A percentile compares a stretch with the other conserved stretches of the same genome.
phyloP scores from a whole-genome alignment of 208 protist species.

The Entamoeba nuttalli region DNA sequence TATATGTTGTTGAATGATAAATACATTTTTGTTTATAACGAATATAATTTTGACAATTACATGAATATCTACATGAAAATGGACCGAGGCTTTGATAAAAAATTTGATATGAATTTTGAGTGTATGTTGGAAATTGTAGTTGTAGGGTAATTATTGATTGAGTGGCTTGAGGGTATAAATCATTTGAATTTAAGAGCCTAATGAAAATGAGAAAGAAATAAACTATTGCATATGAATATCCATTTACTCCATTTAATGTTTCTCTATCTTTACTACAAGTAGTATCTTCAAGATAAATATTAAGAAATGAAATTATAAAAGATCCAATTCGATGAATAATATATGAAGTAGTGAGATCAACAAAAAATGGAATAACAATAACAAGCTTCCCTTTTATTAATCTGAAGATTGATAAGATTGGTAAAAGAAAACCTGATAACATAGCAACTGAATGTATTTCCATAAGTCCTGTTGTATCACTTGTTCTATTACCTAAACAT shows the following conservation, averaged over 20 bases:
- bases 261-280: not conserved
- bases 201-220: not conserved
- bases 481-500: not conserved
- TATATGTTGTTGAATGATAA: not conserved
- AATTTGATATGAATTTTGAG: not conserved
- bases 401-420: not conserved
- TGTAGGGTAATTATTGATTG: not conserved
- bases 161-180: not conserved
- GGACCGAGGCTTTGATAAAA: not conserved
- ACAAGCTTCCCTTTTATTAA: not conserved
- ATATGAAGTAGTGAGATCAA: not conserved
- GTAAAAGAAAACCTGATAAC: not conserved
- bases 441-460: not conserved
- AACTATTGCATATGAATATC: not conserved
- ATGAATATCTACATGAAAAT: not conserved
- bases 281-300: not conserved
- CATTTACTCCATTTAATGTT: not conserved
- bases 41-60: not conserved
- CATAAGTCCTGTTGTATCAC: not conserved
- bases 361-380: not conserved
- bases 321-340: not conserved
- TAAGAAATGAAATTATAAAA: not conserved
- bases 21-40: not conserved
- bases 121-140: not conserved
- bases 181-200: not conserved